Percentiles rank a stretch among this genome's conserved stretches.
Evolutionary conservation across 1,284 basidiomycete species (phyloP).

Genomic region (Amylostereum areolatum): DNA sequence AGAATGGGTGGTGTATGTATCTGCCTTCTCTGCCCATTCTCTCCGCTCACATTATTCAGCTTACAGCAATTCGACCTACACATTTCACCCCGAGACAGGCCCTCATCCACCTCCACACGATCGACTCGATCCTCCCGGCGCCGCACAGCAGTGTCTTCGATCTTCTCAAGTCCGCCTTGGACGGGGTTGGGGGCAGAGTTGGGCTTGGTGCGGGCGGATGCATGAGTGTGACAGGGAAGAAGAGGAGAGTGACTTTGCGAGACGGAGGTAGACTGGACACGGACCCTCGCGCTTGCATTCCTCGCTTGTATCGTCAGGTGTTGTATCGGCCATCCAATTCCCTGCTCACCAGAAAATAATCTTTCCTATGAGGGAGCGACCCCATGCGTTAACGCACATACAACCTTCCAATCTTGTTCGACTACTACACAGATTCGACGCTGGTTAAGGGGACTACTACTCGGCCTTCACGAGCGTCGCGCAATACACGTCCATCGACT

Average conservation of each 20-base stretch:
- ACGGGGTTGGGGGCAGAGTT: neutral
- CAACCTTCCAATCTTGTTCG: too few relatives aligned
- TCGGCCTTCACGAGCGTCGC: slow-evolving; percentile 14
- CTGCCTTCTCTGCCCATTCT: slow-evolving; percentile 2
- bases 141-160: slow-evolving; percentile 68
- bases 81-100: slow-evolving; percentile 61
- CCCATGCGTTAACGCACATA: too few relatives aligned
- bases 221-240: neutral
- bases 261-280: too few relatives aligned
- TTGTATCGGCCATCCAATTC: too few relatives aligned
- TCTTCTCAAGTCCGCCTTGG: slow-evolving; percentile 28
- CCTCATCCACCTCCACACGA: slow-evolving; percentile 52
- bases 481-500: slow-evolving; percentile 30
- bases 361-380: too few relatives aligned
- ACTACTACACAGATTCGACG: too few relatives aligned
- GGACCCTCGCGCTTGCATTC: too few relatives aligned
- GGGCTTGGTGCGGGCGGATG: neutral
- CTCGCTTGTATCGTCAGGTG: too few relatives aligned
- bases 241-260: slow-evolving; percentile 1
- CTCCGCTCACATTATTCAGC: slow-evolving; percentile 1
- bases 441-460: too few relatives aligned
- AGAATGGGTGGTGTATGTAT: slow-evolving; percentile 69
- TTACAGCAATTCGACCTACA: slow-evolving; percentile 65
- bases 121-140: slow-evolving; percentile 69
- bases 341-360: too few relatives aligned